Evolutionary conservation across 805 yeast species (phyloP), one percentile per base, ranked within the genome.

Genomic region (Kazachstania psychrophila): DNA sequence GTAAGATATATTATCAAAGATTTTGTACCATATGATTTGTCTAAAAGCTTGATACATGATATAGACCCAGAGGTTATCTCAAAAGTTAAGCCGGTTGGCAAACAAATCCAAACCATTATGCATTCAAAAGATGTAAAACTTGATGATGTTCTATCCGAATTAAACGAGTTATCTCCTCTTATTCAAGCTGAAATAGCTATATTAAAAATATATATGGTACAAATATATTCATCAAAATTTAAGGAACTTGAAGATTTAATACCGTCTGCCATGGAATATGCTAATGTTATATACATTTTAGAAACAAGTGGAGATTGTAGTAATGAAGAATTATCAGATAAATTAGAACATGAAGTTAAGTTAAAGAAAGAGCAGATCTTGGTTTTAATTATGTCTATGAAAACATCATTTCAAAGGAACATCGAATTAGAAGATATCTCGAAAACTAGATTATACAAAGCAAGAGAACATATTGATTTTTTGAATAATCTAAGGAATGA

Each of bases 301-400:
- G 75, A 79, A 23, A 20, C 26, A 20, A 75, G 70, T 41, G 68
- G 68, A 28, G 36, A 34, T 7, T 51, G 71, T 8, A 52, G 49
- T 8, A 60, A 25, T 39, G 51, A 27, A 37, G 56, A 37, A 5
- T 6, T 40, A 6, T 14, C 44, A 2, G 17, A 1, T 49, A 58
- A n/a, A 50, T 77, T 44, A 51, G 64, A 42, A 23, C 40, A 32
- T 3, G 46, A 52, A 6, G 47, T 45, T 3, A 60, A 73, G 26
- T 47, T 84, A 7, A 60, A 75, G 3, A 73, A 71, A 38, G 94
- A 86, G 33, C 81, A 81, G 46, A 61, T 77, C 0, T 65, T 87
- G 48, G 80, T 84, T 4, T 58, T 87, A 6, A 73, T 80, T 1
- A 83, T 88, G 80, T 73, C 94, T 0, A 76, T 81, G 17, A 71